Evolutionary conservation across 2,329 filamentous ascomycete genomes (phyloP), one percentile per base, ranked within the genome.

Genomic region (Hymenotorrendiella dingleyae): DNA sequence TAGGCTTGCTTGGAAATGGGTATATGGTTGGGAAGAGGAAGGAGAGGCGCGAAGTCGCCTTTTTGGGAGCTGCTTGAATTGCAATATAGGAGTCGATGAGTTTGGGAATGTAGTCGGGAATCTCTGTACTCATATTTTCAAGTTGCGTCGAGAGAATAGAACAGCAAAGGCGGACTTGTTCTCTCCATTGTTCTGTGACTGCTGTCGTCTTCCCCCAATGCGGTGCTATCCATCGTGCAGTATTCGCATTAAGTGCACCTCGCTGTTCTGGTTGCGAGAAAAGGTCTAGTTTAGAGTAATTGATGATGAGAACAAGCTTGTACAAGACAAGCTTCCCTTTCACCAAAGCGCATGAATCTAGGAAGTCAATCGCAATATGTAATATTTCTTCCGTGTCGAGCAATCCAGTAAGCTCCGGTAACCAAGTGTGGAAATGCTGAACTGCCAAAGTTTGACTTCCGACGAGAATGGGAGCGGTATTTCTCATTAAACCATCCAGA

Each of bases 361-460:
- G 84, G 59, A 97, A 94, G 64, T 91, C 87, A 48, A 94, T 86
- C 29, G 90, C 88, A 50, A 96, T 84, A 56, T 94, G 84, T 40
- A 96, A 70, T 34, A 96, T 91, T 61, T 97, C 91, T 55, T 89
- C 84, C 0, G 83, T 81, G 4, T 76, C 78, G 59, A 97, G 73
- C 27, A 93, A 72, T 2, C 82, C 80, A 0, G 79, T 73, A 8
- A 98, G 77, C 60, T 97, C 91, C 0, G 93, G 91, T n/a, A 98
- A 70, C 93, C 93, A 98, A 0, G 86, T 86, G 60, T 97, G 91
- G 62, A 97, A 94, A 62, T 97, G 88, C 64, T 98, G 93, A 10
- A 97, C 89, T 2, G 94, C 82, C 37, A 98, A 70, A 0, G 93
- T 97, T 66, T 98, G 94, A 50, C 86, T 97, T 24, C 93, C 93